Base-by-base conservation (phyloP, 2,329 filamentous ascomycete genomes). In the Epichloe elymi region DNA sequence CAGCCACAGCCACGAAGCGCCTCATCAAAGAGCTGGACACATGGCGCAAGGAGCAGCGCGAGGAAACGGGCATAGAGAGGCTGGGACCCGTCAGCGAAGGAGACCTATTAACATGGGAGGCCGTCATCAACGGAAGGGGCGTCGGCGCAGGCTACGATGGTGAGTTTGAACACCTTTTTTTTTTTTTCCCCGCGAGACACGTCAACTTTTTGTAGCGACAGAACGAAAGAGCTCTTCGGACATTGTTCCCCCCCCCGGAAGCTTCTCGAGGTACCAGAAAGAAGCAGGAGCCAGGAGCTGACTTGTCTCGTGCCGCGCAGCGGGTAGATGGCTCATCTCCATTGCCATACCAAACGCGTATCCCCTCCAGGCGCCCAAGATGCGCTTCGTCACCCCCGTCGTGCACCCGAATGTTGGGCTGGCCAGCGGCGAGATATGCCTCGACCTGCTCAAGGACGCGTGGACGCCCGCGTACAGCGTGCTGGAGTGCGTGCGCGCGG, bases 391-490 rank as follows among this genome's bases (percentile, higher is more conserved):
- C n/a, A 98, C 89, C 37, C 80, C 82, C 55, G 81, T 94, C 57
- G 86, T 88, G 61, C 89, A 95, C 71, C 83, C 90, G 46, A 96
- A 96, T 68, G 81, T 81, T 35, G 72, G 74, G 49, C 72, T 78
- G 55, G 60, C 75, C 58, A 89, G 81, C 2, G 93, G 93, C 59
- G 90, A 96, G 69, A 93, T 98, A 63, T 98, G 93, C 67, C 80
- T 97, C 30, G 93, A 96, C 63, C 76, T 97, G 55, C 75, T 98
- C 53, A 77, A 78, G 62, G 77, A 83, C 51, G 77, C 78, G 17
- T 97, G 91, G 91, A 85, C 86, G 53, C 87, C 90, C 1, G 82
- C 88, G 17, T 93, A 95, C 67, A 90, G 84, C 40, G 76, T 97
- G 19, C 77, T 84, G 37, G 79, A 84, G 61, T 85, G 83, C 54